phyloP scores from a whole-genome alignment of 2,329 filamentous ascomycete species.

The Amauroascus verrucosus region DNA sequence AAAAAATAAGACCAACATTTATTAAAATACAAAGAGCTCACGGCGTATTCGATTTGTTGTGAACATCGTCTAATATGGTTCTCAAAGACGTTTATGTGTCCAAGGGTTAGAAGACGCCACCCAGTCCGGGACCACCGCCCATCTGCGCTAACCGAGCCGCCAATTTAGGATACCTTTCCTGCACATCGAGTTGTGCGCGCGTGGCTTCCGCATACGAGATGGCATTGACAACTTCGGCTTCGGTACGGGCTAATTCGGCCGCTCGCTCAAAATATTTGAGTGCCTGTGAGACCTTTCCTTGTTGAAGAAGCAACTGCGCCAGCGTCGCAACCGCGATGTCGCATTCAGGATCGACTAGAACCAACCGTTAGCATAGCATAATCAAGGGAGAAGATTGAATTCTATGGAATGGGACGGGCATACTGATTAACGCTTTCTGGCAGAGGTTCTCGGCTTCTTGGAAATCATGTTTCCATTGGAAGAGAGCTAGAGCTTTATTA shows the following conservation, averaged over 20 bases:
- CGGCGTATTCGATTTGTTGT: background rate
- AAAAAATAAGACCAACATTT: background rate
- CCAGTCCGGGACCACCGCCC: slow-evolving; percentile 34
- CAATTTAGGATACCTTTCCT: slow-evolving; percentile 74
- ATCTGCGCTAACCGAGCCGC: slow-evolving; percentile 60
- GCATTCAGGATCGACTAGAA: slow-evolving; percentile 85
- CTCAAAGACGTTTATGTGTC: slow-evolving; percentile 3
- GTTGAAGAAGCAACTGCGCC: slow-evolving; percentile 92
- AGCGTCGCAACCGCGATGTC: slow-evolving; percentile 98
- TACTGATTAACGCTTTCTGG: slow-evolving; percentile 94
- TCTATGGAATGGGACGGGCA: slow-evolving; percentile 32
- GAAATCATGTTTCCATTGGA: slow-evolving; percentile 98
- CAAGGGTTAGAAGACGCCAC: slow-evolving; percentile 19
- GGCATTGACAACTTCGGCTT: slow-evolving; percentile 91
- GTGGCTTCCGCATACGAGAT: slow-evolving; percentile 96
- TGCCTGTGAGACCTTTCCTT: slow-evolving; percentile 91
- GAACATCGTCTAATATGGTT: background rate
- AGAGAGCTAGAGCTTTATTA: slow-evolving; percentile 94
- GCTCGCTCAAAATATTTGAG: slow-evolving; percentile 96
- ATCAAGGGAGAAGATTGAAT: background rate
- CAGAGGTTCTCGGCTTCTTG: slow-evolving; percentile 89
- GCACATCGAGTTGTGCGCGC: slow-evolving; percentile 84
- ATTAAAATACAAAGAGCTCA: slow-evolving; percentile 2
- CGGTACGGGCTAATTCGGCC: slow-evolving; percentile 85
- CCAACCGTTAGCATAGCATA: slow-evolving; percentile 28